A percentile compares a stretch with the other conserved stretches of the same genome.
Evolutionary conservation across 139 green algal genomes (phyloP).

Genomic region (Chlamydomonas incerta): DNA sequence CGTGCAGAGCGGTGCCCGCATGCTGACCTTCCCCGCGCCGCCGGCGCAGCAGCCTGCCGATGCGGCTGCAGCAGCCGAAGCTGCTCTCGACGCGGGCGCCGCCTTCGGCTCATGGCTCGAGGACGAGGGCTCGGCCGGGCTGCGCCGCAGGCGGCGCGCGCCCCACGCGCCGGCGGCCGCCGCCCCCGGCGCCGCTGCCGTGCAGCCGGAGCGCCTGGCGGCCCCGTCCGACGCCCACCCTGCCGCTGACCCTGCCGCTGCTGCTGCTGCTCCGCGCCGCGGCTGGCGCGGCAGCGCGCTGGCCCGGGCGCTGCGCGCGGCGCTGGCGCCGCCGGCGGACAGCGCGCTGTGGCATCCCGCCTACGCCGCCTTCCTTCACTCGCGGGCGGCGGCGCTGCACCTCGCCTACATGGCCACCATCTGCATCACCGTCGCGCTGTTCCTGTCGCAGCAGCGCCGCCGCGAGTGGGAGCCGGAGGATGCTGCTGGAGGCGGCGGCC

Average conservation of each 20-base stretch:
- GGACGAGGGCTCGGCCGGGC: too few species aligned
- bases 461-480: background rate
- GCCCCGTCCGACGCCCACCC: too few species aligned
- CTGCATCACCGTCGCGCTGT: background rate
- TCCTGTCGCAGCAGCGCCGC: background rate
- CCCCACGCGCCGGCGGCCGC: too few species aligned
- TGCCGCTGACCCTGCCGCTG: too few species aligned
- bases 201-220: too few species aligned
- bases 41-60: too few species aligned
- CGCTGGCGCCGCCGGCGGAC: background rate
- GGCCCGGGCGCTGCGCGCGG: background rate
- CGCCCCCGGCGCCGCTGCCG: too few species aligned
- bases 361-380: background rate
- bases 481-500: background rate
- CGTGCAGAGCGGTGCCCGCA: background rate
- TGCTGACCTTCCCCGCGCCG: background rate
- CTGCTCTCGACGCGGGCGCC: too few species aligned
- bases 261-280: too few species aligned
- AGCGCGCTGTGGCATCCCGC: background rate
- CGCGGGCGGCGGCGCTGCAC: background rate
- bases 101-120: too few species aligned
- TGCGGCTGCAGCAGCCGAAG: too few species aligned
- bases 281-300: background rate
- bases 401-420: constrained; percentile 12
- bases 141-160: too few species aligned